A percentile compares a stretch with the other conserved stretches of the same genome.
Conservation (phyloP, 2,329 filamentous ascomycete species). For the Verticillium zaregamsianum region DNA sequence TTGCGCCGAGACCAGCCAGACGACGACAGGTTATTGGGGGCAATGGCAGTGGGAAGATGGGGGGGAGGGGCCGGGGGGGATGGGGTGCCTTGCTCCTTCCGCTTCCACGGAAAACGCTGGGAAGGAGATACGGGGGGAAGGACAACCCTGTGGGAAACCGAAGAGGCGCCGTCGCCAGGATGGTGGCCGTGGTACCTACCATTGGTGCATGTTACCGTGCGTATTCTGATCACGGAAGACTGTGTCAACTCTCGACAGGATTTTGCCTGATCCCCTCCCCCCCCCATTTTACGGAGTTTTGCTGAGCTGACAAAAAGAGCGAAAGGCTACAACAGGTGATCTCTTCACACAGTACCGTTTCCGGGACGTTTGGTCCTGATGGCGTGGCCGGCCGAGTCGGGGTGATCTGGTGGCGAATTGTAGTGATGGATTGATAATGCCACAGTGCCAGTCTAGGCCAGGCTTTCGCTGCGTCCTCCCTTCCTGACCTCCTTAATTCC, state of each 20-base stretch:
- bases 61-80: background rate
- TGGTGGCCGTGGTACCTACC: background rate
- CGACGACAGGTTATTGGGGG: background rate
- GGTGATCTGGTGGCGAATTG: background rate
- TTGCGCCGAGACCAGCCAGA: background rate
- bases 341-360: background rate
- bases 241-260: background rate
- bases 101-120: background rate
- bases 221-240: background rate
- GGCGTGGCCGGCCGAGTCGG: background rate
- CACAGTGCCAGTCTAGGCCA: background rate
- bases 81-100: background rate
- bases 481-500: background rate
- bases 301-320: background rate
- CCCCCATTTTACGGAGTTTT: background rate
- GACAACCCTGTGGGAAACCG: background rate
- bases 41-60: background rate
- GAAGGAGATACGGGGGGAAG: background rate
- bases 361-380: constrained; percentile 1
- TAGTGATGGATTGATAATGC: background rate
- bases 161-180: background rate
- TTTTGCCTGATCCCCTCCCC: background rate
- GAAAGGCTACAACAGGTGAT: background rate
- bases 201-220: background rate
- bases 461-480: background rate